phyloP scores from a whole-genome alignment of 768 basidiomycete genomes.

The Rhizopogon vesiculosus region DNA sequence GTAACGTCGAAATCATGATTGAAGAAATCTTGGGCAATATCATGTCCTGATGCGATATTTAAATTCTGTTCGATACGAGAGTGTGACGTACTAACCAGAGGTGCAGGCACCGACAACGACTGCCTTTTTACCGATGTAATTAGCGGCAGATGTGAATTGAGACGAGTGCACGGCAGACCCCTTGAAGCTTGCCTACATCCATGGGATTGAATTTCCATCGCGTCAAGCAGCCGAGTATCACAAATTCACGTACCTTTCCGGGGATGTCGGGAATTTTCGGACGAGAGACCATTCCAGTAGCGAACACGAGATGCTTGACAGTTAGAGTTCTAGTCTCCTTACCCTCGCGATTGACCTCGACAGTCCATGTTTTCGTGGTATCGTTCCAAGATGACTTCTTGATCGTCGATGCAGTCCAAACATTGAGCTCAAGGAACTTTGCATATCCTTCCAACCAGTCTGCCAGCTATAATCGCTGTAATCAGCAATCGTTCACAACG shows the following conservation, averaged over 20 bases:
- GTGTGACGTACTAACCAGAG: slow-evolving; percentile 34
- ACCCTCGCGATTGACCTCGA: slow-evolving; percentile 31
- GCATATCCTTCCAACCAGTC: slow-evolving; percentile 66
- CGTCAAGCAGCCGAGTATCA: neutral
- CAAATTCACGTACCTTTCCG: neutral
- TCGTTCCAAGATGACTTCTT: slow-evolving; percentile 34
- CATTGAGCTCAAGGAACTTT: slow-evolving; percentile 52
- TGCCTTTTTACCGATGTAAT: too few relatives aligned
- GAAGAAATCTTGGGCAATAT: slow-evolving; percentile 33
- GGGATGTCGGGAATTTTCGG: slow-evolving; percentile 41
- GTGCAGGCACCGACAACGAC: slow-evolving; percentile 65
- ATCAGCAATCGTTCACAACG: neutral
- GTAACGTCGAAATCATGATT: slow-evolving; percentile 26
- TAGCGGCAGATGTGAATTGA: too few relatives aligned
- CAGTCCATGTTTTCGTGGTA: slow-evolving; percentile 39
- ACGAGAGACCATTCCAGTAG: slow-evolving; percentile 45
- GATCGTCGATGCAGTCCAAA: slow-evolving; percentile 53
- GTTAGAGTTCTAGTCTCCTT: slow-evolving; percentile 30
- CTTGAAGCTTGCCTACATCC: slow-evolving; percentile 41
- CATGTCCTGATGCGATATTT: slow-evolving; percentile 20
- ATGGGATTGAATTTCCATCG: neutral
- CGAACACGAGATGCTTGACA: slow-evolving; percentile 51
- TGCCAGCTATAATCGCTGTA: slow-evolving; percentile 38
- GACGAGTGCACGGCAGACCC: slow-evolving; percentile 52
- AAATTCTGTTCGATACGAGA: neutral